phyloP scores from a whole-genome alignment of 2,329 filamentous ascomycete species.

The Talaromyces sp. region DNA sequence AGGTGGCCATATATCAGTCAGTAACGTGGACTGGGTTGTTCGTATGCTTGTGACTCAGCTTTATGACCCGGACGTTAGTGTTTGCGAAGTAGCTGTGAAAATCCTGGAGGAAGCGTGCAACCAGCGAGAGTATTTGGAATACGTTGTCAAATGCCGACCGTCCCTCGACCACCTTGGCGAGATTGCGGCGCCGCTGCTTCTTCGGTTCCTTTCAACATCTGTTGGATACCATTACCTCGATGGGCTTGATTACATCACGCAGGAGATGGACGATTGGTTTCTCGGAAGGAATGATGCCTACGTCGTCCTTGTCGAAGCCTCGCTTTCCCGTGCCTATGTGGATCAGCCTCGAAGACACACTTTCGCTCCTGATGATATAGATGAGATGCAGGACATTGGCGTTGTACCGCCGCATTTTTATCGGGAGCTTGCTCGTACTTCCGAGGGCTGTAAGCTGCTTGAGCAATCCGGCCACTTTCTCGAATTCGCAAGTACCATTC shows the following conservation, averaged over 20 bases:
- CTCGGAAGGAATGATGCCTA: constrained; percentile 95
- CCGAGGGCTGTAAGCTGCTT: constrained; percentile 84
- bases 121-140: constrained; percentile 82
- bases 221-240: constrained; percentile 97
- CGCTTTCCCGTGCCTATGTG: constrained; percentile 75
- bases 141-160: constrained; percentile 92
- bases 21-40: constrained; percentile 91
- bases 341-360: constrained; percentile 48
- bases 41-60: constrained; percentile 95
- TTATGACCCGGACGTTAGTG: constrained; percentile 94
- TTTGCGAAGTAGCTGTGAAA: constrained; percentile 93
- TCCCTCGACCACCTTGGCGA: constrained; percentile 93
- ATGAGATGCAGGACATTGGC: constrained; percentile 55
- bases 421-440: constrained; percentile 84
- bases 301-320: constrained; percentile 91
- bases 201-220: constrained; percentile 91
- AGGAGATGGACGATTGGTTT: constrained; percentile 99
- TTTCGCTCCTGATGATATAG: constrained; percentile 51
- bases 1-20: constrained; percentile 44
- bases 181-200: constrained; percentile 85
- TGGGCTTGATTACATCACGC: constrained; percentile 95
- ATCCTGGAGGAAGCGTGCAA: constrained; percentile 98
- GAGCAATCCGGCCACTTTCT: constrained; percentile 94
- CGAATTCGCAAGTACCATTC: constrained; percentile 85
- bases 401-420: constrained; percentile 96